phyloP scores from a whole-genome alignment of 2,329 filamentous ascomycete species.

The Thelonectria olida region DNA sequence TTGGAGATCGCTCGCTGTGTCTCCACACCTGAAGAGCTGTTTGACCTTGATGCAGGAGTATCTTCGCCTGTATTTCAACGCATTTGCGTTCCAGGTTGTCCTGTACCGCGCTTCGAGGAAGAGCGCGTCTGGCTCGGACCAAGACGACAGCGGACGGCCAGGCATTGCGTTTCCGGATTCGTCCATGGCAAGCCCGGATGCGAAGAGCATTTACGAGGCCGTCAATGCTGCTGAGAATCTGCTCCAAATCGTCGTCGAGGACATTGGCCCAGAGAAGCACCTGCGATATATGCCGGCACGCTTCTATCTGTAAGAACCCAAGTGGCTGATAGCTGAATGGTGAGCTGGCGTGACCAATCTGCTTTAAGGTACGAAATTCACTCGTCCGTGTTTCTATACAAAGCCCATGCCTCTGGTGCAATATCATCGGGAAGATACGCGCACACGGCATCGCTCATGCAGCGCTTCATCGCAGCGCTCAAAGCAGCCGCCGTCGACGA shows the following conservation, averaged over 20 bases:
- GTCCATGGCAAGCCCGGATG: conserved; percentile 22
- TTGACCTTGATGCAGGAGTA: conserved; percentile 22
- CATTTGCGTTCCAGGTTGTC: conserved; percentile 24
- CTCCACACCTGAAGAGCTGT: conserved; percentile 17
- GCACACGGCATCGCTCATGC: conserved; percentile 12
- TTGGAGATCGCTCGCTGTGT: conserved; percentile 13
- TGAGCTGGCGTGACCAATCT: not conserved
- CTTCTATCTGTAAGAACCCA: conserved; percentile 17
- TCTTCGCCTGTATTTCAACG: conserved; percentile 20
- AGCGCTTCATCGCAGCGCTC: conserved; percentile 15
- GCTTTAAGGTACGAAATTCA: conserved; percentile 22
- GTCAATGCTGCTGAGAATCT: conserved; percentile 18
- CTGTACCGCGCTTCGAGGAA: conserved; percentile 15
- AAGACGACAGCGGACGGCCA: not conserved
- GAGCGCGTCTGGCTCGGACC: not conserved
- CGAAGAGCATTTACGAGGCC: conserved; percentile 18
- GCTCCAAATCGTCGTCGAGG: conserved; percentile 17
- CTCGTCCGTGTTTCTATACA: conserved; percentile 23
- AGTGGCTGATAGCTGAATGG: not conserved
- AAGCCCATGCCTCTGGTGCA: conserved; percentile 19
- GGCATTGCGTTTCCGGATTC: conserved; percentile 20
- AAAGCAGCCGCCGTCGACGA: conserved; percentile 16
- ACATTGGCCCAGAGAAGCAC: conserved; percentile 20
- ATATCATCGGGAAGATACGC: conserved; percentile 9
- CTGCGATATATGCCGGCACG: conserved; percentile 23